Base-by-base conservation (phyloP, 2,329 filamentous ascomycete species). In the Verticillium nubilum region DNA sequence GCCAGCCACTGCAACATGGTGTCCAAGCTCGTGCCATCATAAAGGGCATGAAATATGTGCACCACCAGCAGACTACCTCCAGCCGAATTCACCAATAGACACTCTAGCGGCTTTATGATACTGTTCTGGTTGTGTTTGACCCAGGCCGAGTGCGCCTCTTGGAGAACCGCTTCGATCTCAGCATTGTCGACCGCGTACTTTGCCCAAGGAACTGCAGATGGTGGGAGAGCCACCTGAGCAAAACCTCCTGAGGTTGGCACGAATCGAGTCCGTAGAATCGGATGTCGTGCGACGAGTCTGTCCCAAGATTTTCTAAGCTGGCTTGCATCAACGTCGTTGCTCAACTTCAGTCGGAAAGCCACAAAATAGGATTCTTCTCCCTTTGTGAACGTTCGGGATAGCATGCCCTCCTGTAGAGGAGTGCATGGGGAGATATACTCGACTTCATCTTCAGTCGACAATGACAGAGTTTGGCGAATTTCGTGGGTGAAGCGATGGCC, bases 361-460 rank as follows among this genome's bases (percentile, higher is more conserved):
- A 92, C 92, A 71, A 94, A 96, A 69, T 97, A 97, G 0, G 89
- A 78, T 0, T 76, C 70, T 0, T 80, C 73, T 19, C 77, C 85
- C 10, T 85, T 68, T 0, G 73, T 82, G 37, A 89, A 70, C 26
- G 86, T 87, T 55, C 86, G 83, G 5, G 89, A 88, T 56, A 97
- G 85, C 77, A 97, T 94, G 0, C 92, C 93, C 69, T 94, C 86
- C 68, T 97, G 93, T 1, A 97, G 76, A 0, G 92, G 84, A 1
- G 93, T 96, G 69, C 93, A 97, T 4, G 92, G 93, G 0, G 86
- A 86, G 57, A 97, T 84, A 60, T 85, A 84, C 67, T 95, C 89
- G 10, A 97, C 81, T 1, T 86, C 76, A 5, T 73, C 68, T 1
- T 57, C 56, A 5, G 33, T 7, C 5, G 33, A 6, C 2, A 60